A percentile compares a stretch with the other conserved stretches of the same genome.
These are phyloP conservation scores for Septoria linicola DNA, from an alignment of 2,329 filamentous ascomycete genomes.

Conservation along the genomic window DNA sequence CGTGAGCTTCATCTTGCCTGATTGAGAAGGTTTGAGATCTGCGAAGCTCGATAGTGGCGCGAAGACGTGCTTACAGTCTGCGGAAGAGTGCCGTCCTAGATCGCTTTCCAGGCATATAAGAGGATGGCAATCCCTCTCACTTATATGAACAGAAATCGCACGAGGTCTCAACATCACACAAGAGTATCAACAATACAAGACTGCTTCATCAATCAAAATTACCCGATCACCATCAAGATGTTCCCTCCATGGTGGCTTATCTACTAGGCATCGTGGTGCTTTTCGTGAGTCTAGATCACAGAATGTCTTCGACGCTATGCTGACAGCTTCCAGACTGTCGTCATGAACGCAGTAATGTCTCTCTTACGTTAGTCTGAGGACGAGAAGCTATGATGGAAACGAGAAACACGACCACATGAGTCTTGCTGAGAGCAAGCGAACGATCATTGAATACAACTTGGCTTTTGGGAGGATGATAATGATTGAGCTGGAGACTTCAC, in stretches of 20 bases:
- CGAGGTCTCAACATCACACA: too few relatives aligned
- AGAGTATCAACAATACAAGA: neutral
- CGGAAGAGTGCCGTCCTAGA: neutral
- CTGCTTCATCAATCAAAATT: neutral
- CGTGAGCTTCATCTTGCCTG: neutral
- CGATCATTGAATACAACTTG: neutral
- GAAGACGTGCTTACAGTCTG: neutral
- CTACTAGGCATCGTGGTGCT: constrained; percentile 9
- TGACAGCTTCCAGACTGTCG: too few relatives aligned
- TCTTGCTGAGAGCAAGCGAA: neutral
- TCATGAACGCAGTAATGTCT: constrained; percentile 10
- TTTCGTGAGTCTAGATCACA: constrained; percentile 1
- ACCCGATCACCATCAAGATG: constrained; percentile 2
- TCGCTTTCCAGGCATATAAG: neutral
- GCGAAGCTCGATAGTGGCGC: neutral
- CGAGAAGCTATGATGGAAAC: neutral
- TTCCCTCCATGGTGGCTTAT: constrained; percentile 14
- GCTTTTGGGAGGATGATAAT: neutral
- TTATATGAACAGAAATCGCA: too few relatives aligned
- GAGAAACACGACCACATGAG: neutral
- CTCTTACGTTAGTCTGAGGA: neutral
- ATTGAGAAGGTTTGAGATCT: neutral
- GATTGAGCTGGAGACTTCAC: neutral
- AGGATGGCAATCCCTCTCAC: neutral
- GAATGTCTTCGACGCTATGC: too few relatives aligned